Conservation (phyloP, 768 basidiomycete genomes). For the Lactarius indigo region DNA sequence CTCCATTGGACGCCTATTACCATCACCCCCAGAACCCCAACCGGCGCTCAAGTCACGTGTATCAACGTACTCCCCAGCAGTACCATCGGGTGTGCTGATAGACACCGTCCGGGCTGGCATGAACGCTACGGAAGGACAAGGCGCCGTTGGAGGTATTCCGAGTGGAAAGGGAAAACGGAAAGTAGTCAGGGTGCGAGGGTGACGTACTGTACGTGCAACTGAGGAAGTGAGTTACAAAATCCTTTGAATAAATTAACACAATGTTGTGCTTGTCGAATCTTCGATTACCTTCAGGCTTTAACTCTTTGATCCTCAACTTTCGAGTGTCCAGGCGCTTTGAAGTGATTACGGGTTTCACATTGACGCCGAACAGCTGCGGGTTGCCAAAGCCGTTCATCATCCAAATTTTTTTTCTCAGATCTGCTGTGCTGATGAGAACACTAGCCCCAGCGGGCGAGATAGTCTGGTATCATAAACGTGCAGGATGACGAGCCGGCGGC, state of each 20-base stretch:
- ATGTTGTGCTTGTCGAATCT: conserved; percentile 2
- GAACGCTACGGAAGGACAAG: conserved; percentile 22
- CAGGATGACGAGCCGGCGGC: not conserved
- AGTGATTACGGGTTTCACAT: not conserved
- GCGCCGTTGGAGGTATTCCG: conserved; percentile 12
- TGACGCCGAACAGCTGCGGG: not conserved
- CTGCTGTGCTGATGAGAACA: not conserved
- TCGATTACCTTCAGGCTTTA: not conserved
- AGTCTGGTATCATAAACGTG: not conserved
- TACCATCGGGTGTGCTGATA: conserved; percentile 24
- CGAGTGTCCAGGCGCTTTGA: not conserved
- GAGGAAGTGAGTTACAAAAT: conserved; percentile 5
- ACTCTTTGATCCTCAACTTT: not conserved
- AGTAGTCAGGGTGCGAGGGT: conserved; percentile 24
- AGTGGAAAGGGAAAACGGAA: conserved; percentile 27
- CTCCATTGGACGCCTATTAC: conserved; percentile 40
- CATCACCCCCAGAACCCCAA: conserved; percentile 72
- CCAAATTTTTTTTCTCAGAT: not conserved
- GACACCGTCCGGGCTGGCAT: conserved; percentile 26
- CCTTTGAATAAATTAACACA: conserved; percentile 12
- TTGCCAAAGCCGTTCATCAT: not conserved
- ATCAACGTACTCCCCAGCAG: conserved; percentile 23
- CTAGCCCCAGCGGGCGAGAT: not conserved
- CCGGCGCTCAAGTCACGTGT: conserved; percentile 65
- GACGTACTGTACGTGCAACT: not conserved